These are phyloP conservation scores for Quercus bicolor DNA, from an alignment of 306 rosid species.

Conservation along the genomic window DNA sequence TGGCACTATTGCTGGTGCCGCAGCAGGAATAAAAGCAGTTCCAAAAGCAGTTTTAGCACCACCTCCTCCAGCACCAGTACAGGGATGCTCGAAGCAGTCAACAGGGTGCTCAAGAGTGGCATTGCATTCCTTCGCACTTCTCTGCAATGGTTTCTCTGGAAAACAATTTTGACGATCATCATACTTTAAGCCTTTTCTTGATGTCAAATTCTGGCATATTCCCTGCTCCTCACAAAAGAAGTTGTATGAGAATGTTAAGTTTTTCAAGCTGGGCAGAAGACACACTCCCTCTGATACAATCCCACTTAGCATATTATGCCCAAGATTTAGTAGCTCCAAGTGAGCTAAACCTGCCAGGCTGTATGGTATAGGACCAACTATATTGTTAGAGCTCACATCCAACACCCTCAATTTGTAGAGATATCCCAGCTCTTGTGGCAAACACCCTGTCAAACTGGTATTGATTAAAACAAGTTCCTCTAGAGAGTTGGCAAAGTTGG, in stretches of 20 bases:
- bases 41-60: slow-evolving; percentile 15
- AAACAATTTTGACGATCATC: slow-evolving; percentile 75
- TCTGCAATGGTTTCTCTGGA: slow-evolving; percentile 57
- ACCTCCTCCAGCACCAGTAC: slow-evolving; percentile 24
- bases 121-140: slow-evolving; percentile 54
- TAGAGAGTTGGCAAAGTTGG: slow-evolving; percentile 50
- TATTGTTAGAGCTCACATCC: slow-evolving; percentile 68
- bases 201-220: slow-evolving; percentile 56
- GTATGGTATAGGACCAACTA: slow-evolving; percentile 79
- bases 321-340: slow-evolving; percentile 75
- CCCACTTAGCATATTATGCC: slow-evolving; percentile 64
- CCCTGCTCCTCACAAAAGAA: slow-evolving; percentile 84
- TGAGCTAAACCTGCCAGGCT: slow-evolving; percentile 72
- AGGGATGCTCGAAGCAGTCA: slow-evolving; percentile 46
- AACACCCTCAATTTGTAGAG: slow-evolving; percentile 71
- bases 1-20: slow-evolving; percentile 40
- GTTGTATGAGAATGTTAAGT: slow-evolving; percentile 73
- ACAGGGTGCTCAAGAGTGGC: slow-evolving; percentile 47
- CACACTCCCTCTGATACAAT: slow-evolving; percentile 64
- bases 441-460: slow-evolving; percentile 69
- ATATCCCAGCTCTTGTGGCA: slow-evolving; percentile 83
- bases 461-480: slow-evolving; percentile 74
- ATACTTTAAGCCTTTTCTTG: slow-evolving; percentile 31
- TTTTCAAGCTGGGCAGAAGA: slow-evolving; percentile 57
- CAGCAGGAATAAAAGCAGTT: slow-evolving; percentile 44